Evolutionary conservation across 2,329 filamentous ascomycete genomes (phyloP), one percentile per base, ranked within the genome.

Genomic region (Fusarium penzigii): DNA sequence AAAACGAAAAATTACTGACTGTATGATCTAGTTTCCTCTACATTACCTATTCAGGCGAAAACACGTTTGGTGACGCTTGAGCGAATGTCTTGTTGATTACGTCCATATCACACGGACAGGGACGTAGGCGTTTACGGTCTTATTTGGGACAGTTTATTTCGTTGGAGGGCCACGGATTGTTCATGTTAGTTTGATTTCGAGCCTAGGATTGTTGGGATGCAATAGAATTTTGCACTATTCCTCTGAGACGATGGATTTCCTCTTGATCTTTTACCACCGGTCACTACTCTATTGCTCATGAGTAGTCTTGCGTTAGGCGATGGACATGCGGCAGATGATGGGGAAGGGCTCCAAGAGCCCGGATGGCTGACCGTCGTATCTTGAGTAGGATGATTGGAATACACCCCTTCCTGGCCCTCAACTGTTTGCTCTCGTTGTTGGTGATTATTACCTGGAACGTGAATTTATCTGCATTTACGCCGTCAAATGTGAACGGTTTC

Each of bases 21-120:
- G n/a, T n/a, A 14, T 9, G 29, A 3, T 34, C 39, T 68, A 92
- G 90, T 46, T 96, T 97, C 82, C 83, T 99, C 55, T 99, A 99
- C 81, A 99, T 99, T 79, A 97, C 93, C 67, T 96, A 96, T 83
- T 97, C 93, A 46, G 94, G 94, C 77, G 94, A 97, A 85, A 99
- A 97, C 83, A 99, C 94, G 49, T 99, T 99, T 71, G 94, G 94
- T 70, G 59, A 56, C 46, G 64, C 62, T 47, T 69, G 53, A 65
- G 57, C 46, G 52, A 42, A 49, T 51, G 55, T 51, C 44, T 43
- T 61, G 46, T 46, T 53, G 49, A 48, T 58, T 52, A 42, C 43
- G 57, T 56, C 53, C 58, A 50, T 55, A 52, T 51, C 49, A 48
- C 54, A 52, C 57, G 53, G 58, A 57, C 62, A 63, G 66, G 61